These are phyloP conservation scores for Besnoitia besnoiti DNA, from an alignment of 169 alveolate species.

Conservation along the genomic window DNA sequence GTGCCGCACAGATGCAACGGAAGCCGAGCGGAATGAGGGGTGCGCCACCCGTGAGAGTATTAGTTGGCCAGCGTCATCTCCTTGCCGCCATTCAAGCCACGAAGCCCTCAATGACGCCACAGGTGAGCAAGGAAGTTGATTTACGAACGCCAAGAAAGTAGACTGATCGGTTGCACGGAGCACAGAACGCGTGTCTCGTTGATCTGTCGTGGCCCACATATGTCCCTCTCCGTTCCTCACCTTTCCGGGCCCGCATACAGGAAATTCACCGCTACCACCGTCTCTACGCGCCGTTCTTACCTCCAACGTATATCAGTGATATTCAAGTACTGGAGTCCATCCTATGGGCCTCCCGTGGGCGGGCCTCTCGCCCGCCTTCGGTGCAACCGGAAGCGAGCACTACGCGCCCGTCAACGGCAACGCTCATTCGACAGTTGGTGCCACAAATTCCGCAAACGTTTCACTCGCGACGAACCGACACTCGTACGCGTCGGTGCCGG, in stretches of 20 bases:
- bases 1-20: too few relatives aligned
- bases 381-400: too few relatives aligned
- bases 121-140: slow-evolving; percentile 1
- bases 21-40: not conserved
- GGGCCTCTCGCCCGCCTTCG: too few relatives aligned
- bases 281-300: not conserved
- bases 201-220: not conserved
- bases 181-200: not conserved
- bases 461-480: too few relatives aligned
- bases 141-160: not conserved
- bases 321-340: not conserved
- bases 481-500: too few relatives aligned
- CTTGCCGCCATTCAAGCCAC: not conserved
- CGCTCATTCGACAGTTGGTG: too few relatives aligned
- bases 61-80: slow-evolving; percentile 4
- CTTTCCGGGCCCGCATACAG: not conserved
- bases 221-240: not conserved
- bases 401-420: too few relatives aligned
- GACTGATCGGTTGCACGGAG: not conserved
- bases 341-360: not conserved
- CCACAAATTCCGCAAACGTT: too few relatives aligned
- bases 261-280: slow-evolving; percentile 23
- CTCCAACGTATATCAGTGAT: not conserved
- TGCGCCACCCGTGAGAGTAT: not conserved
- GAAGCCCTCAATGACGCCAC: slow-evolving; percentile 14